phyloP scores from a whole-genome alignment of 2,329 filamentous ascomycete species.

The Cytospora paraplurivora region DNA sequence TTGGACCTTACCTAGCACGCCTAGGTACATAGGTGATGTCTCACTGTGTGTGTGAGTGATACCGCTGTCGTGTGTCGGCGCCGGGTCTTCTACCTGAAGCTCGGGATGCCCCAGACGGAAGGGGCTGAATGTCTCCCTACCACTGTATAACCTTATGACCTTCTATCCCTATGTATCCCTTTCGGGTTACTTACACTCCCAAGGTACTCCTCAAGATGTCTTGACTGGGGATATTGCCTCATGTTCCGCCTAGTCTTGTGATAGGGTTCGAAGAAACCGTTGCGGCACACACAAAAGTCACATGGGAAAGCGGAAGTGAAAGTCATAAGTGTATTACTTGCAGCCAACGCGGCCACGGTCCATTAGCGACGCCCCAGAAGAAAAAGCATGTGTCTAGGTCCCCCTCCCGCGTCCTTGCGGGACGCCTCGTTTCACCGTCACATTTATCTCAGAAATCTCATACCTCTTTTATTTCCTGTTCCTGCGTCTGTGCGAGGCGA shows the following conservation, averaged over 20 bases:
- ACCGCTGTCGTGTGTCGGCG: no score
- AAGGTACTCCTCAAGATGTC: no score
- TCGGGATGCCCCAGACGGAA: no score
- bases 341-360: background rate
- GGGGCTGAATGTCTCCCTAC: no score
- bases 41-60: no score
- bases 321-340: background rate
- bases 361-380: background rate
- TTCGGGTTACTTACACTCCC: no score
- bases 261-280: background rate
- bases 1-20: no score
- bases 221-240: no score
- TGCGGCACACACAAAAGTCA: background rate
- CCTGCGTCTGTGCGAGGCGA: constrained; percentile 1
- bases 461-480: background rate
- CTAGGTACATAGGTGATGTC: no score
- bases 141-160: no score
- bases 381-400: background rate
- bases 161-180: no score
- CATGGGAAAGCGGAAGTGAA: background rate
- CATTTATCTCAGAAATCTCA: background rate
- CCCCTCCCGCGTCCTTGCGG: background rate
- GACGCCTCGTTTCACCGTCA: background rate
- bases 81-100: no score
- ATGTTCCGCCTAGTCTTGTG: background rate